phyloP scores from a whole-genome alignment of 2,329 filamentous ascomycete genomes.

The Fusarium denticulatum region DNA sequence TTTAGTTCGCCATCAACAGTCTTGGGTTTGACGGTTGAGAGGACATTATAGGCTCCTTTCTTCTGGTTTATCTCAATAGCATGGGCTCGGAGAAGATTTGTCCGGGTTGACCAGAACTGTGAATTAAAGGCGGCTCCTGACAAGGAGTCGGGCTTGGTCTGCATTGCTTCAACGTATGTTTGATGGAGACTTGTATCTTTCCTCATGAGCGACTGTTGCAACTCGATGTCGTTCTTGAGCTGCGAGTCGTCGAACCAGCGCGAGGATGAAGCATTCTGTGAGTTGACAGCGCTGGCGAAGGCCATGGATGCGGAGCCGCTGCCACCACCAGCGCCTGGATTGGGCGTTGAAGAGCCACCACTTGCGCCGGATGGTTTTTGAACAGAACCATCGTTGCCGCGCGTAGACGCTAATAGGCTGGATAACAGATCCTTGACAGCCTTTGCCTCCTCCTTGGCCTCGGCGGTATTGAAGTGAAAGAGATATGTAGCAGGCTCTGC shows the following conservation, averaged over 20 bases:
- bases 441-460: constrained; percentile 85
- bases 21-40: constrained; percentile 84
- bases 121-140: constrained; percentile 83
- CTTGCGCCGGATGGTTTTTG: constrained; percentile 56
- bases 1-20: constrained; percentile 67
- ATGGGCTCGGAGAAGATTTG: constrained; percentile 86
- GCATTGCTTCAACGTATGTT: constrained; percentile 86
- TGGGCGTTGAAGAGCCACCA: constrained; percentile 43
- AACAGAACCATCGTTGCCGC: constrained; percentile 63
- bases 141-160: constrained; percentile 85
- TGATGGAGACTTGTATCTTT: constrained; percentile 79
- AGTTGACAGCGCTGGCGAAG: constrained; percentile 75
- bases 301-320: constrained; percentile 76
- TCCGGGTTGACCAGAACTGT: constrained; percentile 93
- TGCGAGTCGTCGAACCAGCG: constrained; percentile 83
- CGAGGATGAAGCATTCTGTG: constrained; percentile 61
- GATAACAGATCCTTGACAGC: constrained; percentile 85
- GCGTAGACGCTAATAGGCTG: constrained; percentile 76
- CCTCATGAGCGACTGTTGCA: constrained; percentile 90
- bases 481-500: constrained; percentile 76
- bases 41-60: constrained; percentile 90
- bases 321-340: constrained; percentile 42
- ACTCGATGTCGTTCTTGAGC: constrained; percentile 78
- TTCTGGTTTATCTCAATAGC: constrained; percentile 89
- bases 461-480: constrained; percentile 87